Conservation (phyloP, 305 asterid species). For the Solanum hybrid region DNA sequence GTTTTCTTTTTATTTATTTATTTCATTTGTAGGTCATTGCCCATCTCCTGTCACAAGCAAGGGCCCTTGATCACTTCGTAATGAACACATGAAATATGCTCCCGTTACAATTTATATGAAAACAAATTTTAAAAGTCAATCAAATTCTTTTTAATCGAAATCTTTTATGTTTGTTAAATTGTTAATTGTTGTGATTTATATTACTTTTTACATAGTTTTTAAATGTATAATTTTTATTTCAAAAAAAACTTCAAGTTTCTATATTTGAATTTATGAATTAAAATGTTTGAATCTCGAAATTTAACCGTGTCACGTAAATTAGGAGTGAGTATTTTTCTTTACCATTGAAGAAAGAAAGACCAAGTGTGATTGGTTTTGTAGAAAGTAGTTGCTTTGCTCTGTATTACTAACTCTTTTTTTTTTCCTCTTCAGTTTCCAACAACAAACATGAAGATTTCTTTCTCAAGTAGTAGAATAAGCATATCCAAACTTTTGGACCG, state of each 20-base stretch:
- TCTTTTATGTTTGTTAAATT: background rate
- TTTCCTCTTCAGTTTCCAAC: background rate
- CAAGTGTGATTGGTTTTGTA: background rate
- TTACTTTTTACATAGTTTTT: background rate
- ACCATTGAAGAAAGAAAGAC: background rate
- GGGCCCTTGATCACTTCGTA: background rate
- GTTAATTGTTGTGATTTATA: background rate
- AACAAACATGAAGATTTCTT: background rate
- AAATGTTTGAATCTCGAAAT: background rate
- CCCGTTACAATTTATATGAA: background rate
- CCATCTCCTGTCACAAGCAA: background rate
- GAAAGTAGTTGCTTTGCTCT: background rate
- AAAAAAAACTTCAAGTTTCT: background rate
- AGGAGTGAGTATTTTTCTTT: background rate
- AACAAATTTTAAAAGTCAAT: background rate
- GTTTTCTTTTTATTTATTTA: background rate
- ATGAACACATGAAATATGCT: background rate
- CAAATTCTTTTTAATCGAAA: background rate
- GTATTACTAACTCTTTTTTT: background rate
- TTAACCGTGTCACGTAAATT: background rate
- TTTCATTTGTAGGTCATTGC: background rate
- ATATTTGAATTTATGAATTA: background rate
- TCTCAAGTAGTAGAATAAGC: background rate
- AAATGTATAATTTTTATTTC: background rate
- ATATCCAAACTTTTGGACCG: background rate